These are phyloP conservation scores for Lathyrus sativus DNA, from an alignment of 306 rosid species.

Conservation along the genomic window DNA sequence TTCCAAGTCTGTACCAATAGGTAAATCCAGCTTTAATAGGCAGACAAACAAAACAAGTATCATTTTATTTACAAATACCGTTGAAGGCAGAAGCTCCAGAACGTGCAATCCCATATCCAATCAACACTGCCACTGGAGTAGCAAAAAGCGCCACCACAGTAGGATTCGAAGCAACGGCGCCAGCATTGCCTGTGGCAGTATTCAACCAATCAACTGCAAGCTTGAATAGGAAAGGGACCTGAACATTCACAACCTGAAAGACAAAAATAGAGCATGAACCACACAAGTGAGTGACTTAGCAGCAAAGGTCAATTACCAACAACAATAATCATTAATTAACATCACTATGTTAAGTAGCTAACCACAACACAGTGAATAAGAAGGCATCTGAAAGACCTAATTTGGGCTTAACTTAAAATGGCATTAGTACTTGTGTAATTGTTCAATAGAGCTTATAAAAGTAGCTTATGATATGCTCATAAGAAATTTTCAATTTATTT, in stretches of 20 bases:
- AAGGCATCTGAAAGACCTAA: not conserved
- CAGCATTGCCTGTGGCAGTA: slow-evolving; percentile 63
- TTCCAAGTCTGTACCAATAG: slow-evolving; percentile 8
- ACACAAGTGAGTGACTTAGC: slow-evolving; percentile 21
- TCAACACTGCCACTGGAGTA: slow-evolving; percentile 82
- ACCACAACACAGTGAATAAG: slow-evolving; percentile 17
- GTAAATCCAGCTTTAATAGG: slow-evolving; percentile 22
- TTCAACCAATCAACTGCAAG: slow-evolving; percentile 92
- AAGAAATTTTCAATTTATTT: not conserved
- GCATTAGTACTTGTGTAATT: not conserved
- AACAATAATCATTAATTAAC: slow-evolving; percentile 27
- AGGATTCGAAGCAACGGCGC: slow-evolving; percentile 64
- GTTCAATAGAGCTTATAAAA: not conserved
- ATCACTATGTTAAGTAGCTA: slow-evolving; percentile 19
- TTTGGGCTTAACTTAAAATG: not conserved
- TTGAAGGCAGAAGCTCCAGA: slow-evolving; percentile 87
- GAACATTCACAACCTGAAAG: slow-evolving; percentile 88
- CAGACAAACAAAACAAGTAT: slow-evolving; percentile 40
- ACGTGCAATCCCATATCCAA: slow-evolving; percentile 96
- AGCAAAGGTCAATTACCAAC: slow-evolving; percentile 12
- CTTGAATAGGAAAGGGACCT: slow-evolving; percentile 96
- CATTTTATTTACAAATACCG: slow-evolving; percentile 69
- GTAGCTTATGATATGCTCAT: not conserved
- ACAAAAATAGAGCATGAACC: not conserved
- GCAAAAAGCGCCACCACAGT: slow-evolving; percentile 67